Base-by-base conservation (phyloP, 2,329 filamentous ascomycete species). In the Didymella arachidicola region DNA sequence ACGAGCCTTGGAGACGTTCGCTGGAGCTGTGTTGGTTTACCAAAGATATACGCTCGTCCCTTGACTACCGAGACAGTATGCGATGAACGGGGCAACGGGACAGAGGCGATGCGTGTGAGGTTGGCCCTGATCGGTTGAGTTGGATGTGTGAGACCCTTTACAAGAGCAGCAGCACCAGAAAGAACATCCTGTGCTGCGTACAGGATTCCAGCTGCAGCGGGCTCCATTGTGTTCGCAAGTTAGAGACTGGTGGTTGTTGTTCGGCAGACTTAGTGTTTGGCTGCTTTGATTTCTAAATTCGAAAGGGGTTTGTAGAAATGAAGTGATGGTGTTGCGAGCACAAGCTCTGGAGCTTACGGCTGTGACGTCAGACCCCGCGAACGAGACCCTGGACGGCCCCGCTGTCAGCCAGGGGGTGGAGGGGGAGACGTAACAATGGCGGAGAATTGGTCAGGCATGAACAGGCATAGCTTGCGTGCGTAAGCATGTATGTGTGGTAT, bases 1-100 rank as follows among this genome's bases (percentile, higher is more conserved):
- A 3, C 5, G 10, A 7, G n/a, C 32, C 11, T 36, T 7, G 7
- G 26, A 3, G 39, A 11, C 4, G 7, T n/a, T 27, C 2, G 7
- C n/a, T 12, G 4, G 2, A 27, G 41, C 14, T n/a, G 16, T 43
- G 3, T 19, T 14, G 19, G 41, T 25, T 43, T 43, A 43, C 41
- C 84, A 61, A 86, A 86, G 52, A 86, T 81, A 67, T 85, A 85
- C 29, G 83, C 83, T 61, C 82, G 81, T 51, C 81, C 79, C 58
- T 81, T 81, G 61, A 87, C 77, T 44, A 84, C 73, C 4, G 82
- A 84, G 46, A 86, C 65, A 2, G 82, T 82, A 70, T 87, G 84
- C 43, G 80, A 72, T 8, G 80, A 79, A 53, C 84, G 79, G 7
- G 79, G 77, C 11, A 87, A 77, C 56, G 74, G 58, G 59, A 79